Conservation (phyloP, 2,329 filamentous ascomycete genomes). For the Cercospora sesami region DNA sequence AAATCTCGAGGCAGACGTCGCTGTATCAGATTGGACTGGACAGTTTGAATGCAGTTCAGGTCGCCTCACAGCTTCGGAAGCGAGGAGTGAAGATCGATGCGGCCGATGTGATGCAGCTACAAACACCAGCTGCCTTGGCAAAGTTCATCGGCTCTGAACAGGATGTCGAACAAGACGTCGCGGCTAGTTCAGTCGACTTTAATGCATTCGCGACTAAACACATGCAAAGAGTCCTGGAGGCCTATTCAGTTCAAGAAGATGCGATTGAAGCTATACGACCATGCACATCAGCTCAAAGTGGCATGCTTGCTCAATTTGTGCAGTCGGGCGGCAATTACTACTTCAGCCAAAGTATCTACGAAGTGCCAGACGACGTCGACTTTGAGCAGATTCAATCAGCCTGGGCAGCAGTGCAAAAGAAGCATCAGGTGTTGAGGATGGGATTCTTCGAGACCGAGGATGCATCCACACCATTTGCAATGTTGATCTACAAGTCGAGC, state of each 20-base stretch:
- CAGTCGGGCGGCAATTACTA: conserved; percentile 68
- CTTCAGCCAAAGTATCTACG: conserved; percentile 68
- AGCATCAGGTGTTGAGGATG: conserved; percentile 72
- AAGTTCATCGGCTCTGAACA: conserved; percentile 14
- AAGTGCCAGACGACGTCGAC: conserved; percentile 47
- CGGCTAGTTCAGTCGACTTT: conserved; percentile 48
- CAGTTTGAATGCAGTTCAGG: conserved; percentile 81
- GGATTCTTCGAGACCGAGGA: conserved; percentile 68
- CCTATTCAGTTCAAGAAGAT: conserved; percentile 36
- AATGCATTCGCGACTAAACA: conserved; percentile 52
- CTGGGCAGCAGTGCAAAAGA: conserved; percentile 57
- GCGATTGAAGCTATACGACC: conserved; percentile 64
- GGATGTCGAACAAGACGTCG: background rate
- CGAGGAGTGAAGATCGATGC: conserved; percentile 61
- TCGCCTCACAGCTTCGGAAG: conserved; percentile 67
- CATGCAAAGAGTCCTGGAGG: conserved; percentile 37
- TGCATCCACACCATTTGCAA: conserved; percentile 65
- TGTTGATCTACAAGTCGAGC: conserved; percentile 61
- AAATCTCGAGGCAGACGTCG: conserved; percentile 63
- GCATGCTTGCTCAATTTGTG: conserved; percentile 74
- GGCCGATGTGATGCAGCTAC: conserved; percentile 68
- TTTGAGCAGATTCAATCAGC: conserved; percentile 52
- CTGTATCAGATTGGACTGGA: conserved; percentile 89
- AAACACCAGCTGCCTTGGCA: conserved; percentile 31
- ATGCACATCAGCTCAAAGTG: conserved; percentile 76